A percentile compares a stretch with the other conserved stretches of the same genome.
phyloP scores from a whole-genome alignment of 2,329 filamentous ascomycete species.

The Aureobasidium namibiae region DNA sequence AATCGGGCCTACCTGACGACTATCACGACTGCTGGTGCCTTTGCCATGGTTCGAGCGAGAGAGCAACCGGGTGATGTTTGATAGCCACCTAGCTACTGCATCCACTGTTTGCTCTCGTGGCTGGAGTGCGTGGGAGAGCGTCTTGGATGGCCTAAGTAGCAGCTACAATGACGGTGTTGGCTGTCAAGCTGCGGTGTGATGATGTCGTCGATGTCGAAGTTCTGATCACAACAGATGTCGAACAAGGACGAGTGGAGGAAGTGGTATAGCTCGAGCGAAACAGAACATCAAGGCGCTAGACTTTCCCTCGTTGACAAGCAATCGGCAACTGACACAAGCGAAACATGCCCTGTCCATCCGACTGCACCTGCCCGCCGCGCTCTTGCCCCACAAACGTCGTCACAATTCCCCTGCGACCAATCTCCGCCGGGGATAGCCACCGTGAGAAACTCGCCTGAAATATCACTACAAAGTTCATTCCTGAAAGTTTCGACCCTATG shows the following conservation, averaged over 20 bases:
- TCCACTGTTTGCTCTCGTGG: too few relatives aligned
- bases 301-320: background rate
- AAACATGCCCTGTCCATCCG: background rate
- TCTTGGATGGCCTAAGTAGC: background rate
- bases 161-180: background rate
- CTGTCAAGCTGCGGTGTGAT: background rate
- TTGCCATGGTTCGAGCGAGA: slow-evolving; percentile 28
- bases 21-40: slow-evolving; percentile 41
- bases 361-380: background rate
- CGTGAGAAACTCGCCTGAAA: background rate
- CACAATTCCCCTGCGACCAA: too few relatives aligned
- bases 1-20: slow-evolving; percentile 36
- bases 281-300: background rate
- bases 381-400: too few relatives aligned
- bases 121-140: too few relatives aligned
- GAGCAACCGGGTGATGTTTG: background rate
- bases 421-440: too few relatives aligned
- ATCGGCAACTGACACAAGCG: background rate
- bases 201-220: background rate
- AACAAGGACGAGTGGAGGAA: background rate
- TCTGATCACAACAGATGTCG: background rate
- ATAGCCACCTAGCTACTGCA: background rate
- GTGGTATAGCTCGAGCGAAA: background rate
- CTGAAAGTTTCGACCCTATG: too few relatives aligned
- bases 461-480: too few relatives aligned